Evolutionary conservation across 495 filamentous ascomycete genomes (phyloP).

Genomic region (Lasiosphaeria hispida): DNA sequence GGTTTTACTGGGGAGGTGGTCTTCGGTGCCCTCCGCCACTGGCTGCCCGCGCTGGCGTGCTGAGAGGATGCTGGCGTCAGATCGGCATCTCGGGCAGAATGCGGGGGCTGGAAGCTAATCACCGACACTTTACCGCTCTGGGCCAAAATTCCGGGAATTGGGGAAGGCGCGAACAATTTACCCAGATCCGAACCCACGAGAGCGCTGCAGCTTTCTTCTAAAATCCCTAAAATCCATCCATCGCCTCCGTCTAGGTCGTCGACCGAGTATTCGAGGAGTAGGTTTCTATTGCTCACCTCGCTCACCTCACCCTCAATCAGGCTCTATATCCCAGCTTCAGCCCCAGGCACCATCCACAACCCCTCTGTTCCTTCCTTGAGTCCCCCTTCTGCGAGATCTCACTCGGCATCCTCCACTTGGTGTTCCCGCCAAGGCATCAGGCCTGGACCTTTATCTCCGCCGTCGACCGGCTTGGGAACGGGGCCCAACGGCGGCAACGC

Average conservation of each 20-base stretch:
- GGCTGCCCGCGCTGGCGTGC: background rate
- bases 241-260: too few species aligned
- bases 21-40: background rate
- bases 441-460: slow-evolving; percentile 15
- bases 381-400: too few species aligned
- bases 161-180: slow-evolving; percentile 9
- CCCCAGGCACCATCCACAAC: too few species aligned
- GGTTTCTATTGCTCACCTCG: too few species aligned
- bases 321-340: too few species aligned
- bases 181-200: background rate
- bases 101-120: slow-evolving; percentile 35
- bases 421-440: slow-evolving; percentile 3
- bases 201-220: background rate
- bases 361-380: too few species aligned
- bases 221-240: too few species aligned
- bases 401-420: background rate
- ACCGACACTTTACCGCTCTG: slow-evolving; percentile 31
- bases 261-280: too few species aligned
- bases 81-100: slow-evolving; percentile 37
- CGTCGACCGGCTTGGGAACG: slow-evolving; percentile 13
- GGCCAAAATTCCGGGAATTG: slow-evolving; percentile 28
- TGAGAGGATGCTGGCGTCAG: slow-evolving; percentile 15
- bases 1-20: too few species aligned
- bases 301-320: too few species aligned
- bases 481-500: slow-evolving; percentile 4